Conservation (phyloP, 2,329 filamentous ascomycete species). For the Talaromyces albobiverticillius region DNA sequence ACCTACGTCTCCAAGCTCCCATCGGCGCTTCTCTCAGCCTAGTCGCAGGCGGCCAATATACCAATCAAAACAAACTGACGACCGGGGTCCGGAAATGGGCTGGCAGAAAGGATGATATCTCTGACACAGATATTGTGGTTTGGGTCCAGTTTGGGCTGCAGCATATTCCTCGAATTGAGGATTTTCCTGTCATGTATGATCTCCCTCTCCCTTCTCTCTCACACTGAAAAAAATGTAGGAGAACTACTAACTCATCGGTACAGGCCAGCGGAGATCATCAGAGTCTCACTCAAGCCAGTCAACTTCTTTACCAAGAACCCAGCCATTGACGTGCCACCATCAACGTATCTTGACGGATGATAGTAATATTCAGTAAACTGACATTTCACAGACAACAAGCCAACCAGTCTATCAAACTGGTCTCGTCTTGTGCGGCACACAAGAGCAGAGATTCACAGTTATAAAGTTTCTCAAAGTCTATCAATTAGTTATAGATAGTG, state of each 20-base stretch:
- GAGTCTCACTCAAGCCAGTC: conserved; percentile 21
- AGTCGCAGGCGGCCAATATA: conserved; percentile 47
- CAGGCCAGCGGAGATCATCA: conserved; percentile 16
- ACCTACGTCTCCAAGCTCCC: conserved; percentile 51
- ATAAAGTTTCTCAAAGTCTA: not conserved
- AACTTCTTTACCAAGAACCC: conserved; percentile 25
- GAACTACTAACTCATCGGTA: not conserved
- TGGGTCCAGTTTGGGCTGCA: conserved; percentile 27
- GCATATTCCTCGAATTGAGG: not conserved
- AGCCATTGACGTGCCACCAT: conserved; percentile 19
- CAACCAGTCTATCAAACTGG: not conserved
- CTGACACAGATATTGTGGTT: conserved; percentile 34
- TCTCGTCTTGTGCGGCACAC: not conserved
- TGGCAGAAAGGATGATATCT: conserved; percentile 45
- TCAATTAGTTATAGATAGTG: too few species aligned
- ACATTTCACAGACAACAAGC: not conserved
- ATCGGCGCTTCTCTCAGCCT: conserved; percentile 22
- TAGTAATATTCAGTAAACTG: too few species aligned
- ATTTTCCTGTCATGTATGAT: not conserved
- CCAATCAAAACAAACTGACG: conserved; percentile 52
- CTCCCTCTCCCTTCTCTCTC: not conserved
- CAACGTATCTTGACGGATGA: not conserved
- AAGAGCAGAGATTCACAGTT: not conserved
- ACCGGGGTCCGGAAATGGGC: conserved; percentile 54
- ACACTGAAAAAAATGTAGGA: not conserved